Base-by-base conservation (phyloP, 2,329 filamentous ascomycete species). In the Hysterium pulicare region DNA sequence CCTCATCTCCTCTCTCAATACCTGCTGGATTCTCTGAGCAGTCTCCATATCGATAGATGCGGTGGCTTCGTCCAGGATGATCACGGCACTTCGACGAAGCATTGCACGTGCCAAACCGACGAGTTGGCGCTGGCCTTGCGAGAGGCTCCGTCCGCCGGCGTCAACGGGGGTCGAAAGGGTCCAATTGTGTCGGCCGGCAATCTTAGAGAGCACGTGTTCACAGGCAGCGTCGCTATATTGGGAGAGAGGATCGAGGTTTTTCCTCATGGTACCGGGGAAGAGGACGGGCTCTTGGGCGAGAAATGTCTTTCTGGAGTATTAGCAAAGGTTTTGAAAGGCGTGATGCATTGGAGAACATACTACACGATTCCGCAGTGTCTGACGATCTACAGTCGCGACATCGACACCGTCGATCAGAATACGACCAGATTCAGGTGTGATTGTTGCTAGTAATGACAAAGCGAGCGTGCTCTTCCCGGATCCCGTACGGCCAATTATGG, bases 391-490 rank as follows among this genome's bases (percentile, higher is more conserved):
- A 20, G 73, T 72, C 0, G 78, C 70, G 24, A 84, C 76, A 48
- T 85, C 78, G 13, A 84, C 71, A 17, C 71, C 72, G 51, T 84
- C 82, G 39, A 86, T 74, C 3, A 75, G 51, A 33, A 86, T 83
- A 2, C 66, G 67, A 4, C 82, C 82, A 2, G 62, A 67, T 30
- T 74, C 70, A 0, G 80, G 77, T 0, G 71, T 57, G 11, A 81
- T 71, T 10, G 61, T 62, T 8, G 75, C 79, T 0, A 85, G 73
- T 1, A 85, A 67, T 0, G 78, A 72, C 1, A 84, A 65, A 0
- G 81, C 81, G 1, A 91, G 76, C 0, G 88, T 94, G 38, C 84
- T 89, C 66, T 95, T 95, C 3, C 89, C 89, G 4, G 85, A 89
- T 2, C 65, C 65, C 0, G 88, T 94, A 8, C 88, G 81, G 2